Base-by-base conservation (phyloP, 202 grass and related monocot species). In the Schoenoplectus triqueter region DNA sequence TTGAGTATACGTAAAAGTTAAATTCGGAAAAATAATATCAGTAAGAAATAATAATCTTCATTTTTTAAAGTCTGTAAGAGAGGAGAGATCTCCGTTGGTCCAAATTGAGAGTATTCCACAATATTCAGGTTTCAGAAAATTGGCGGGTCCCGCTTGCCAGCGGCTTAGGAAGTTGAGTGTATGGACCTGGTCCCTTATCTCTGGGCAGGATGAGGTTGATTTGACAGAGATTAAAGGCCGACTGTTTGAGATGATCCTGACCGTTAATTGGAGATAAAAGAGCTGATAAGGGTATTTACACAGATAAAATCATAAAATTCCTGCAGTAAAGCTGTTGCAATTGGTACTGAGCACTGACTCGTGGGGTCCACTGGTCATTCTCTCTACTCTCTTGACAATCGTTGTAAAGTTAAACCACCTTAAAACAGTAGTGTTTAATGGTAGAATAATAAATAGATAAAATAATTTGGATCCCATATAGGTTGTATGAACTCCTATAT, bases 261-360 rank as follows among this genome's bases (percentile, higher is more conserved):
- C 63, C 79, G 79, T 82, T 66, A 22, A 20, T 50, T 66, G 42
- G 41, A 64, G 79, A 82, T 82, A 51, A 81, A 6, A 46, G n/a
- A 81, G 60, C 5, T 81, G 31, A 31, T 66, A 81, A 21, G 18
- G 57, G 39, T 81, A 64, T 39, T 64, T 76, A 76, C 49, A 8
- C 31, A 31, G 31, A 31, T 31, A 31, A 31, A 31, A 31, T 72
- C 15, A 10, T 10, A 18, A 9, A 51, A 74, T 52, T 50, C 2
- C 1, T 42, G 66, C 66, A 8, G 66, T 46, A 46, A 69, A 69
- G 2, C 40, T 46, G 41, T 45, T 69, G 40, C 40, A 39, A 11
- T n/a, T 44, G 66, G 13, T 31, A 39, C 67, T 47, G 67, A 70
- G 31, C 31, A 31, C 67, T 47, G 67, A 70, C 67, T 7, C 2